Conservation (phyloP, 305 asterid genomes). For the Coffea humblotiana region DNA sequence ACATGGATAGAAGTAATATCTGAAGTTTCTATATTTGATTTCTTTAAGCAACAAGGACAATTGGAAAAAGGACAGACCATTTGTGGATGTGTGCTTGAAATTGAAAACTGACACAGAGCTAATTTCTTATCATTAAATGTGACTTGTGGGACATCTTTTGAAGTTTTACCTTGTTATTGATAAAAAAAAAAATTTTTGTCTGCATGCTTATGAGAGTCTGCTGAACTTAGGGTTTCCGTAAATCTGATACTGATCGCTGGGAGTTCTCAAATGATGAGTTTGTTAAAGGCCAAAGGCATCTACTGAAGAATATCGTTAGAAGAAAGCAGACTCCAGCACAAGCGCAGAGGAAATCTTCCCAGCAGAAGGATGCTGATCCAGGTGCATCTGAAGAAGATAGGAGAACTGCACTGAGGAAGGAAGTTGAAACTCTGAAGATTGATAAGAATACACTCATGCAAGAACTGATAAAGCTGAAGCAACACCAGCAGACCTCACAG, state of each 20-base stretch:
- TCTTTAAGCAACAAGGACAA: not conserved
- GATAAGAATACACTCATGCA: slow-evolving; percentile 61
- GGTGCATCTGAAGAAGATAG: slow-evolving; percentile 50
- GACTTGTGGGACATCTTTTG: not conserved
- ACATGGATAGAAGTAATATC: not conserved
- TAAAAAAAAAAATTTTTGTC: too few species aligned
- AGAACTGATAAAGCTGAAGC: slow-evolving; percentile 63
- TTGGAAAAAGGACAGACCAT: not conserved
- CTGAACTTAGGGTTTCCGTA: slow-evolving; percentile 73
- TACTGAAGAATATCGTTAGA: slow-evolving; percentile 71
- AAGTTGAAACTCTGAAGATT: slow-evolving; percentile 71
- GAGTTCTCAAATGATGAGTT: slow-evolving; percentile 81
- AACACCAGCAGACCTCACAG: slow-evolving; percentile 72
- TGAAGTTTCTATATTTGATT: not conserved
- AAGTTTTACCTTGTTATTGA: not conserved
- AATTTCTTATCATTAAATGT: not conserved
- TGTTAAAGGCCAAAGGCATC: slow-evolving; percentile 78
- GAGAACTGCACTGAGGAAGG: slow-evolving; percentile 55
- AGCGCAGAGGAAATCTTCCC: slow-evolving; percentile 42
- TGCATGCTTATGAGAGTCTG: not conserved
- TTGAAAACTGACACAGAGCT: not conserved
- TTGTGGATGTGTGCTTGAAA: not conserved
- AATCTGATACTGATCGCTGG: slow-evolving; percentile 89
- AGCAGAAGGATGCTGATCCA: slow-evolving; percentile 33
- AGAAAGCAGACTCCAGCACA: slow-evolving; percentile 58